Base-by-base conservation (phyloP, 225 moss, liverwort and hornwort species). In the Pleurozium schreberi region DNA sequence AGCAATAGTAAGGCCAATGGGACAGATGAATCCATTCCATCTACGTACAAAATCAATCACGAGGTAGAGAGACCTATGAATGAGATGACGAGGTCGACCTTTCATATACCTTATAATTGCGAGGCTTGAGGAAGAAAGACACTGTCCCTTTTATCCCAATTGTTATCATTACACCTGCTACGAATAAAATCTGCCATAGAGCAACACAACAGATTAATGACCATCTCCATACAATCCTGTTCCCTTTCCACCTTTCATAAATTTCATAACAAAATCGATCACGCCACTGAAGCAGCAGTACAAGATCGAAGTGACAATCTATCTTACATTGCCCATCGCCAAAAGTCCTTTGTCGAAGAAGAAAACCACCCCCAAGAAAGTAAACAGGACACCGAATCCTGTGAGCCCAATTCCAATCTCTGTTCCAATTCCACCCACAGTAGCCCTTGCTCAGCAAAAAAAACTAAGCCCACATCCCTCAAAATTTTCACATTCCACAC, bases 121-220 rank as follows among this genome's bases (percentile, higher is more conserved):
- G 98, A 87, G 95, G 96, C 91, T 99, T 99, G 79, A 97, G 92
- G 88, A 99, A 99, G 64, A 99, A 99, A 27, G 97, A 95, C 18
- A 96, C 90, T 15, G 98, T 97, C 84, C 96, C 97, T 92, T 96
- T 99, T 52, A 95, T 89, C 86, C 98, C 98, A 84, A 99, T 99
- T 64, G 98, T 97, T 55, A 99, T 93, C 80, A 95, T 96, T 49
- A 99, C 95, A 87, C 98, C 97, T 83, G 97, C 93, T 86, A 99
- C 92, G 88, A 99, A 97, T 84, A 97, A 93, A 82, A 99, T 96
- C 96, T 98, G 94, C 90, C 91, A 33, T 73, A 19, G 60, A 86
- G 15, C 53, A 70, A 74, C 40, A 40, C 62, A 45, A 58, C 16
- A 69, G 57, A 82, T 91, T 31, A 81, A 55, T 62, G 27, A 31